Conservation (phyloP, 106 monocot genomes). For the Platanthera guangdongensis region DNA sequence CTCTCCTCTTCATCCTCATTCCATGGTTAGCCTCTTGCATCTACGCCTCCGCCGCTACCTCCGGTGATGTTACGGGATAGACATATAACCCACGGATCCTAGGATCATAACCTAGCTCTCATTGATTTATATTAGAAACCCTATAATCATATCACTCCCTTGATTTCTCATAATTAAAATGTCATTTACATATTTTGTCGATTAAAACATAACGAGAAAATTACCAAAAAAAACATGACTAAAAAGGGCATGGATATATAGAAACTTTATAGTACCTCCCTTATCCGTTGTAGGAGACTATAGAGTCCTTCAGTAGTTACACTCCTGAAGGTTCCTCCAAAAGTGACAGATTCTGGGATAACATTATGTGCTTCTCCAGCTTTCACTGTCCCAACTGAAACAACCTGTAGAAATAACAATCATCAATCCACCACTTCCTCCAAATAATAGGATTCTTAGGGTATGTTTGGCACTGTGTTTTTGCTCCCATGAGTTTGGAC, state of each 20-base stretch:
- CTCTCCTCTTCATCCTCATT: too few species aligned
- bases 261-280: conserved; percentile 37
- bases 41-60: too few species aligned
- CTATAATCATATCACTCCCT: too few species aligned
- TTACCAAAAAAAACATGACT: not conserved
- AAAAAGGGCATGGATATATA: not conserved
- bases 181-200: not conserved
- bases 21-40: too few species aligned
- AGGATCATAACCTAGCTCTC: too few species aligned
- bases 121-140: too few species aligned
- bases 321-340: conserved; percentile 78
- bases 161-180: too few species aligned
- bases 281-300: conserved; percentile 44
- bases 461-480: too few species aligned
- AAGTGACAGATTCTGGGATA: conserved; percentile 49
- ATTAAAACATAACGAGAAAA: not conserved
- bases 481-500: too few species aligned
- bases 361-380: conserved; percentile 61
- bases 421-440: not conserved
- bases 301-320: conserved; percentile 45
- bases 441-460: too few species aligned
- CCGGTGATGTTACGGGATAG: too few species aligned
- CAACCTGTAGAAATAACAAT: conserved; percentile 29
- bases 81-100: too few species aligned
- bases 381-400: conserved; percentile 43